Base-by-base conservation (phyloP, 139 green algal genomes). In the Tetratostichococcus sp. region DNA sequence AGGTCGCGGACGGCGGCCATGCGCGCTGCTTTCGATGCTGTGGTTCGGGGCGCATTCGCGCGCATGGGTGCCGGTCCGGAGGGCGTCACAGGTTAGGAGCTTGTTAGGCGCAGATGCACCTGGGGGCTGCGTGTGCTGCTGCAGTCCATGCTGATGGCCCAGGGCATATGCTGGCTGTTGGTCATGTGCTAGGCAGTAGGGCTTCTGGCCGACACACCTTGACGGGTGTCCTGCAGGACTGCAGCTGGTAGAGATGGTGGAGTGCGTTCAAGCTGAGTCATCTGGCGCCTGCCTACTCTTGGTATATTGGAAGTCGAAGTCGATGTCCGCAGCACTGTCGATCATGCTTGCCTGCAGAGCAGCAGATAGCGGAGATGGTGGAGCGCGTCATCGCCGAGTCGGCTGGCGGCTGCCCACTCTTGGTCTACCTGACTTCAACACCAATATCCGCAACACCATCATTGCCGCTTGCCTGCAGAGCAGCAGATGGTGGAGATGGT, bases 331-430 rank as follows among this genome's bases (percentile, higher is more conserved):
- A n/a, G n/a, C n/a, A n/a, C n/a, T n/a, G n/a, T n/a, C n/a, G n/a
- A n/a, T n/a, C n/a, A n/a, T n/a, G n/a, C n/a, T n/a, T n/a, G n/a
- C 67, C 65, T 68, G 80, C 80, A 35, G 84, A 87, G 69, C 42
- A 43, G 23, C 57, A 77, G 31, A 80, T 84, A 16, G 32, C 69
- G 32, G 66, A 72, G 32, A 83, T 86, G 69, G 82, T 89, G 30
- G 79, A 87, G 72, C 80, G 84, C 32, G 69, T 77, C 21, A 73
- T 86, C 28, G 66, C 86, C 31, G 75, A 85, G 22, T 77, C 82
- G 72, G 84, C 71, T 4, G 67, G 50, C 31, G 33, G n/a, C n/a
- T n/a, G n/a, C n/a, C n/a, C n/a, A n/a, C n/a, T n/a, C n/a, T n/a
- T n/a, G n/a, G n/a, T n/a, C n/a, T n/a, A n/a, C n/a, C n/a, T n/a